phyloP scores from a whole-genome alignment of 1,139 yeast species.

The Candida sanyaensis region DNA sequence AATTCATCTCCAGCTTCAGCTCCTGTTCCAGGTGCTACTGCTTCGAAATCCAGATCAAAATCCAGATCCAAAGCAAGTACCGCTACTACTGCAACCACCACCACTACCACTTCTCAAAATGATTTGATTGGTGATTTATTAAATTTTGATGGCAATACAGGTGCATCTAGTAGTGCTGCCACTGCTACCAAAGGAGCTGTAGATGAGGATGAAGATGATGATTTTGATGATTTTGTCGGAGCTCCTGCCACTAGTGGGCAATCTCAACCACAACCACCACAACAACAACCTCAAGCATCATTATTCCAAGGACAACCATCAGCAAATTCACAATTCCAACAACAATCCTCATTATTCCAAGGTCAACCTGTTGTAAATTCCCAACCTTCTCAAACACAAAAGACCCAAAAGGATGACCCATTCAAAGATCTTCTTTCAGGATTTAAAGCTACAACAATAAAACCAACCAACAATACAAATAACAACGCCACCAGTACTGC shows the following conservation, averaged over 20 bases:
- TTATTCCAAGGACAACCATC: constrained; percentile 22
- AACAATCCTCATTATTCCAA: constrained; percentile 14
- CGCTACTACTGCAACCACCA: constrained; percentile 19
- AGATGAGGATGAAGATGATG: constrained; percentile 44
- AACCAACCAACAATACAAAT: constrained; percentile 3
- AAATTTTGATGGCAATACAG: constrained; percentile 42
- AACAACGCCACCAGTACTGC: background rate
- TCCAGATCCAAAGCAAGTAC: constrained; percentile 11
- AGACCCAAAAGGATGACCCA: background rate
- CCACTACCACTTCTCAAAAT: constrained; percentile 22
- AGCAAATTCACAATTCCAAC: constrained; percentile 13
- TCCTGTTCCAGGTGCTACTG: constrained; percentile 47
- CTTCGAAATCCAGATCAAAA: constrained; percentile 38
- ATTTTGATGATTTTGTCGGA: constrained; percentile 91
- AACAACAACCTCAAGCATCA: constrained; percentile 19
- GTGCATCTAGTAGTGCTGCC: constrained; percentile 12
- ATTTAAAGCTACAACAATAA: background rate
- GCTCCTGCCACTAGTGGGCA: constrained; percentile 50
- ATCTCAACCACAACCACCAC: constrained; percentile 15
- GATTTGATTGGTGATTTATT: constrained; percentile 58
- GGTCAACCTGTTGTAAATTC: background rate
- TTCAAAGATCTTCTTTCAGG: background rate
- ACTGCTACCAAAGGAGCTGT: background rate
- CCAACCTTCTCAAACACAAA: constrained; percentile 1
- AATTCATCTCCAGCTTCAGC: constrained; percentile 33